Evolutionary conservation across 2,329 filamentous ascomycete species (phyloP), one percentile per base, ranked within the genome.

Genomic region (Domatiomyces catenatus): DNA sequence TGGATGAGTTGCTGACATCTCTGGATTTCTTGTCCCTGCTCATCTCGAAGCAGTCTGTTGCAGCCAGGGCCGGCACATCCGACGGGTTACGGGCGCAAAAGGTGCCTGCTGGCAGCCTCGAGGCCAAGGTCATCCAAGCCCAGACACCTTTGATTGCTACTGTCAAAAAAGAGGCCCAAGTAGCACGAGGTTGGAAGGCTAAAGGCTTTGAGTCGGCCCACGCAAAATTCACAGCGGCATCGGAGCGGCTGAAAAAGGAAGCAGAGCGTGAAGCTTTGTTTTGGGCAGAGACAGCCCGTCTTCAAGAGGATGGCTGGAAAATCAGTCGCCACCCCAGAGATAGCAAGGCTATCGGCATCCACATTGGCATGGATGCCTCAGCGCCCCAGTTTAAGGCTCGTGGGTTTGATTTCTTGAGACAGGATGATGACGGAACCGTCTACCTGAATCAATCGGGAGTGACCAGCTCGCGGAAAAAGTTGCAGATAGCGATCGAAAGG

Each of bases 261-360:
- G 83, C 93, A 32, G 75, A 77, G 8, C 78, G 80, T 26, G 92
- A 98, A 69, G 82, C 81, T 1, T 82, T 76, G 59, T 98, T 94
- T 66, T 98, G 92, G 92, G 77, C 84, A 50, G 83, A 94, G 59
- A 77, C 96, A 2, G 70, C 94, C 46, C 78, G 80, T 8, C 80
- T 96, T 44, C 87, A 83, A 56, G 79, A 87, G 57, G 82, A 81
- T 50, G 88, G 89, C 3, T 98, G 92, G 90, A 82, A 84, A 18
- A 71, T 96, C 17, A 90, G 83, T 58, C 77, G 84, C 47, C 71
- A 92, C 42, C 86, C 87, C 0, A 73, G 80, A 5, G 81, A 90
- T 58, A 74, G 75, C 47, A 79, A 86, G 58, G 81, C 80, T 0
- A 73, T 96, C 47, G 88, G 84, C 18, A 90, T 96, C 36, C 81